These are phyloP conservation scores for Spiraea crenata DNA, from an alignment of 331 rosid species.

Conservation along the genomic window DNA sequence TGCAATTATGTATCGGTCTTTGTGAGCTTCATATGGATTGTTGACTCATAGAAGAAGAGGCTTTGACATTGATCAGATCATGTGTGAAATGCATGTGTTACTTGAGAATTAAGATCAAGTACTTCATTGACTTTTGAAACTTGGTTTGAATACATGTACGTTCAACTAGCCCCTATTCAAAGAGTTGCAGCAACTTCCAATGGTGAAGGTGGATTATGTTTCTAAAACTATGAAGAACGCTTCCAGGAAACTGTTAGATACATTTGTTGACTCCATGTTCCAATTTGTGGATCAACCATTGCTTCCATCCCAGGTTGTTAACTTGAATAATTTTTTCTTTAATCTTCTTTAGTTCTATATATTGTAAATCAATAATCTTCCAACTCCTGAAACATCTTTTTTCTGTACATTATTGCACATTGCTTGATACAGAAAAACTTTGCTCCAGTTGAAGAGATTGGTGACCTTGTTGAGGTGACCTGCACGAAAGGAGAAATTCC, in stretches of 20 bases:
- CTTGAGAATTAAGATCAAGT: no score
- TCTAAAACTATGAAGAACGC: conserved; percentile 1
- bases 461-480: conserved; percentile 24
- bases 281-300: conserved; percentile 7
- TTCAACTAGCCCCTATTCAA: conserved; percentile 9
- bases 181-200: neutral
- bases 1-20: no score
- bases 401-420: no score
- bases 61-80: no score
- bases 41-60: no score
- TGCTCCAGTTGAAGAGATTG: conserved; percentile 64
- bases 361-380: neutral
- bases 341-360: neutral
- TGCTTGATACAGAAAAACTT: conserved; percentile 39
- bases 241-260: conserved; percentile 6
- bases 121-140: neutral
- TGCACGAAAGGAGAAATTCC: conserved; percentile 46
- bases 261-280: neutral
- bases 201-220: neutral
- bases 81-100: no score
- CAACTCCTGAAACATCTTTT: neutral
- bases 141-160: neutral
- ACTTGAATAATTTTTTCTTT: neutral
- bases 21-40: no score
- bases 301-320: conserved; percentile 15